Evolutionary conservation across 176 grass and related monocot species (phyloP), one percentile per base, ranked within the genome.

Genomic region (Phoenix roebelenii): DNA sequence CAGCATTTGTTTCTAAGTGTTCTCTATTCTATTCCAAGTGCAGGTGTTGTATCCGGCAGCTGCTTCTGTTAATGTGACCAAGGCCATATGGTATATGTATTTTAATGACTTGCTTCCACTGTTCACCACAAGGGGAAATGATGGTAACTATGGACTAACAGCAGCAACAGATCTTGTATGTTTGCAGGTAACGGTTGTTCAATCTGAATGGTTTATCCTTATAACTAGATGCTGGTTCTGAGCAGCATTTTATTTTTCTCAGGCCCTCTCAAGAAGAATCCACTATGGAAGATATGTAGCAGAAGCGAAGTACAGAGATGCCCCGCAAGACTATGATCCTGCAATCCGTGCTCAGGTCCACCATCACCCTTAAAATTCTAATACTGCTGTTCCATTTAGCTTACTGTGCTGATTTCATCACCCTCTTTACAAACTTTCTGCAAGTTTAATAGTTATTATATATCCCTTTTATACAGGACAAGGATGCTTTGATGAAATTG

Each of bases 221-320:
- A 3, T 44, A 44, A 44, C 7, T 44, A 44, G 14, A 44, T 44
- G 9, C 35, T 14, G 35, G 5, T 44, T 44, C 35, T 12, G 7
- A 44, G 3, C 12, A 14, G 35, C 35, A 14, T 44, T 44, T 44
- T 44, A 32, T 16, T 16, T 12, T 35, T 54, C 16, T 39, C 25
- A 73, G 70, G 70, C 59, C 2, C 70, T 73, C 29, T 73, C 70
- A 55, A 55, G 70, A 30, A 63, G 70, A 26, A 73, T 73, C 51
- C 26, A 63, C 51, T 73, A 73, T 55, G 70, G 70, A 1, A 73
- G 59, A 29, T 73, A 48, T 55, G 70, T 73, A 16, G 59, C 70
- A 48, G 70, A 73, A 73, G 59, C 24, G 0, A 73, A 73, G 51
- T 73, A 55, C 51, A 73, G 51, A 39, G 59, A 14, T 55, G 25